Conservation (phyloP, 2,329 filamentous ascomycete species). For the Ophiostoma montium region DNA sequence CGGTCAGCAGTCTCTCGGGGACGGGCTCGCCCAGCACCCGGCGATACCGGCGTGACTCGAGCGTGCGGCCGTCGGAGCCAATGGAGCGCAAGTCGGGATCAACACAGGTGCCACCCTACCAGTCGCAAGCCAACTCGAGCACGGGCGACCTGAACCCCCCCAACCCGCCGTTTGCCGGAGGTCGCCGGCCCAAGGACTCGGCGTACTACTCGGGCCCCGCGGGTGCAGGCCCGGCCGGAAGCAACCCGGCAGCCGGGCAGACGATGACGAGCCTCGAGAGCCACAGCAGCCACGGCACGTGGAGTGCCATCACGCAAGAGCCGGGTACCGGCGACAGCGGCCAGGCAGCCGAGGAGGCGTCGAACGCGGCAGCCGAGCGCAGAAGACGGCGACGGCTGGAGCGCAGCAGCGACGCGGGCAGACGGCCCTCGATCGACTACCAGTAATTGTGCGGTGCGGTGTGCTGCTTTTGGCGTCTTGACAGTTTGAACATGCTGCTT, state of each 20-base stretch:
- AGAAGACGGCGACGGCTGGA: slow-evolving; percentile 43
- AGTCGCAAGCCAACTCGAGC: slow-evolving; percentile 10
- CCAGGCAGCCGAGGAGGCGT: slow-evolving; percentile 5
- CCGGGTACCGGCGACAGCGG: slow-evolving; percentile 13
- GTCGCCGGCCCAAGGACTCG: slow-evolving; percentile 41
- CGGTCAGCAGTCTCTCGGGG: slow-evolving; percentile 41
- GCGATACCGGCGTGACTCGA: slow-evolving; percentile 41
- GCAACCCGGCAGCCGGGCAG: slow-evolving; percentile 23
- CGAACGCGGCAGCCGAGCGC: slow-evolving; percentile 31
- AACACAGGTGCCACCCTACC: neutral
- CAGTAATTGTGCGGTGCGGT: too few species aligned
- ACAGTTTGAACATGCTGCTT: neutral
- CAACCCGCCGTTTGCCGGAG: slow-evolving; percentile 40
- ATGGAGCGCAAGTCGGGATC: slow-evolving; percentile 1
- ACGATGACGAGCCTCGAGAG: slow-evolving; percentile 36
- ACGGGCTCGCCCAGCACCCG: slow-evolving; percentile 36
- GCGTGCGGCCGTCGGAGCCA: slow-evolving; percentile 28
- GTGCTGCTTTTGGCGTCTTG: neutral
- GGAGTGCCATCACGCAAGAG: slow-evolving; percentile 37
- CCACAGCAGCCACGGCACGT: slow-evolving; percentile 33
- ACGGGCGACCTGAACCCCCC: slow-evolving; percentile 35
- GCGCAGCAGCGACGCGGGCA: slow-evolving; percentile 25
- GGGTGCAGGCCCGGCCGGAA: slow-evolving; percentile 26
- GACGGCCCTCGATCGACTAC: slow-evolving; percentile 19
- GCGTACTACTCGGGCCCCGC: slow-evolving; percentile 43